Conservation (phyloP, 2,329 filamentous ascomycete genomes). For the Fonsecaea erecta region DNA sequence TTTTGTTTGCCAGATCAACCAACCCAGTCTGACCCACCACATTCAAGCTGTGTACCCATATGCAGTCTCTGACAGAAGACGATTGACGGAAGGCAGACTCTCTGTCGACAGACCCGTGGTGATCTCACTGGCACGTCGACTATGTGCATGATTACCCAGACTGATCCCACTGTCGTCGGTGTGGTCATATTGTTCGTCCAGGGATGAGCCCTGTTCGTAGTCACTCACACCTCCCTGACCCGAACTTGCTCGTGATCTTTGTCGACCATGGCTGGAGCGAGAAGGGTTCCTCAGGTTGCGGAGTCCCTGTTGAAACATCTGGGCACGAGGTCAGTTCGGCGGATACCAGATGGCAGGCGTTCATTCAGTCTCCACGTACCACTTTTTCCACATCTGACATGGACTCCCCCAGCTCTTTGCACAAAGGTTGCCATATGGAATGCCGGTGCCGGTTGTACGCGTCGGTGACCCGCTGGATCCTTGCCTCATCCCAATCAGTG, state of each 20-base stretch:
- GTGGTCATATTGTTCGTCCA: slow-evolving; percentile 29
- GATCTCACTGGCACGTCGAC: slow-evolving; percentile 31
- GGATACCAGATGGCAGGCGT: background rate
- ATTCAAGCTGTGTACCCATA: slow-evolving; percentile 24
- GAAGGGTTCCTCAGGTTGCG: slow-evolving; percentile 52
- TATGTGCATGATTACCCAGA: slow-evolving; percentile 25
- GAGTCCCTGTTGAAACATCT: slow-evolving; percentile 71
- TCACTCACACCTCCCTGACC: slow-evolving; percentile 22
- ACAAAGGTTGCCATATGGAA: slow-evolving; percentile 80
- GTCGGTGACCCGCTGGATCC: slow-evolving; percentile 73
- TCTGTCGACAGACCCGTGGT: slow-evolving; percentile 3
- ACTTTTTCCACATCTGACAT: slow-evolving; percentile 77
- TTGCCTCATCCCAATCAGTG: slow-evolving; percentile 78
- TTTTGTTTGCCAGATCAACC: background rate
- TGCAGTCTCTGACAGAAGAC: slow-evolving; percentile 24
- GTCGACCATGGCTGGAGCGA: slow-evolving; percentile 25
- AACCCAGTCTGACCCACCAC: background rate
- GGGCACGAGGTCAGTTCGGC: background rate
- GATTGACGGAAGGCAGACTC: slow-evolving; percentile 27
- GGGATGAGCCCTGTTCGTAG: slow-evolving; percentile 23
- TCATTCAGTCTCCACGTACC: slow-evolving; percentile 58
- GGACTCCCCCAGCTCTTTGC: slow-evolving; percentile 61
- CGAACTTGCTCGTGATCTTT: slow-evolving; percentile 31
- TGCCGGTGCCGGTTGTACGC: slow-evolving; percentile 75
- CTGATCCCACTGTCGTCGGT: slow-evolving; percentile 38